Evolutionary conservation across 352 stramenopile species (phyloP), one percentile per base, ranked within the genome.

Genomic region (Phytophthora lateralis): DNA sequence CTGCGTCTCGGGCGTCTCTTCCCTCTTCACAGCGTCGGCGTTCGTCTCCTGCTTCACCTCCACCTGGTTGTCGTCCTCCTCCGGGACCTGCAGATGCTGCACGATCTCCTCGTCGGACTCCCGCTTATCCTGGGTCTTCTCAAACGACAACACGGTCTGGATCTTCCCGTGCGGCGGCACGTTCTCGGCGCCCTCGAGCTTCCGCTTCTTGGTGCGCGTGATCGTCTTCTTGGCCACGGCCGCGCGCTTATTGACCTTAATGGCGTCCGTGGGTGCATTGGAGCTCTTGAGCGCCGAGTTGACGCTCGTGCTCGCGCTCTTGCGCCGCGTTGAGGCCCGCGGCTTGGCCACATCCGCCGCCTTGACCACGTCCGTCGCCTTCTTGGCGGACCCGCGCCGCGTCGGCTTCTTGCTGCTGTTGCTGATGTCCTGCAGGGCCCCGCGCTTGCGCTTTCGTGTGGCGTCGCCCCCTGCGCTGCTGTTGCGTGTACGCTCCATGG

Each of bases 381-480:
- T 76, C 64, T 78, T 81, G 34, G 47, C 47, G 11, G 30, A 35
- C 15, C n/a, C 12, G 14, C 43, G 34, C 35, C 46, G 60, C 27
- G 42, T 26, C 29, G 47, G 50, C 45, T 76, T 82, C 65, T 83
- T 84, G 48, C 55, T 61, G 18, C 65, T 89, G 61, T 94, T 94
- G 61, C 82, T 92, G 66, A 94, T 94, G 55, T 94, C 83, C 66
- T 91, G 80, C 32, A 94, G 67, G 9, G 85, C 76, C 27, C 80
- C 85, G 27, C 85, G 81, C 73, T 92, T 91, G 45, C 85, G 74
- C 69, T 92, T 94, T 67, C 80, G 82, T 21, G 71, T 60, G 50
- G 83, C 69, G 60, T 63, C 62, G 47, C 37, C 50, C 21, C 29
- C 43, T 51, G 51, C 38, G 30, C 43, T 45, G 60, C 42, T 56